Evolutionary conservation across 768 basidiomycete genomes (phyloP).

Genomic region (Gloeopeniophorella convolvens): DNA sequence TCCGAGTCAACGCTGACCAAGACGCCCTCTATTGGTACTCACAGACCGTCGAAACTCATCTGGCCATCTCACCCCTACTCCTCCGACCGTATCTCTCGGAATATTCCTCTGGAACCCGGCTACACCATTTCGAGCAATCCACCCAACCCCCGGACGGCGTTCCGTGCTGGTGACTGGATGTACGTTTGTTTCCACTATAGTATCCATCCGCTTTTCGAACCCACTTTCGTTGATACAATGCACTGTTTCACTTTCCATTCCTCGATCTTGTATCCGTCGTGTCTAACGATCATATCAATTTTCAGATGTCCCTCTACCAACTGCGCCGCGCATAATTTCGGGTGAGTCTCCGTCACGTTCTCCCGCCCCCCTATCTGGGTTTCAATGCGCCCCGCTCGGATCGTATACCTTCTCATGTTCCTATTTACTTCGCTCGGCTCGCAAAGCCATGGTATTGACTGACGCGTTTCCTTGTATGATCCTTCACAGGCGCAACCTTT

Average conservation of each 20-base stretch:
- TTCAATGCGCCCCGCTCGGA: slow-evolving; percentile 14
- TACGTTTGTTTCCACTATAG: slow-evolving; percentile 34
- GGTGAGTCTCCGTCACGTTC: slow-evolving; percentile 43
- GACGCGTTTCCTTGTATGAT: no score
- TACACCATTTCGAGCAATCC: slow-evolving; percentile 64
- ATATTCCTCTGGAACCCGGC: slow-evolving; percentile 6
- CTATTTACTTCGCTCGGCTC: no score
- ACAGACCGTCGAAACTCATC: neutral
- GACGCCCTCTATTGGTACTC: no score
- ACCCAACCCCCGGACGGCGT: slow-evolving; percentile 60
- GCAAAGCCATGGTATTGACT: slow-evolving; percentile 33
- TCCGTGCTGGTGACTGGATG: slow-evolving; percentile 74
- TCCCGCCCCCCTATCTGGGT: slow-evolving; percentile 26
- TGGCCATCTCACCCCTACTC: neutral
- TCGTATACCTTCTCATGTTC: slow-evolving; percentile 13
- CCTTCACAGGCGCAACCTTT: slow-evolving; percentile 69
- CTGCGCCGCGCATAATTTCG: slow-evolving; percentile 82
- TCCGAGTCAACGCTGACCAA: no score
- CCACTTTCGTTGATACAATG: no score
- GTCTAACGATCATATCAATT: slow-evolving; percentile 3
- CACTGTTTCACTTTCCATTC: slow-evolving; percentile 1
- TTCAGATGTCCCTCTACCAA: slow-evolving; percentile 57
- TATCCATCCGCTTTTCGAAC: slow-evolving; percentile 20
- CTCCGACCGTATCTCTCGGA: neutral
- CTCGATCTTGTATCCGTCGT: neutral